Evolutionary conservation across 2,329 filamentous ascomycete genomes (phyloP).

Genomic region (Cladophialophora yegresii): DNA sequence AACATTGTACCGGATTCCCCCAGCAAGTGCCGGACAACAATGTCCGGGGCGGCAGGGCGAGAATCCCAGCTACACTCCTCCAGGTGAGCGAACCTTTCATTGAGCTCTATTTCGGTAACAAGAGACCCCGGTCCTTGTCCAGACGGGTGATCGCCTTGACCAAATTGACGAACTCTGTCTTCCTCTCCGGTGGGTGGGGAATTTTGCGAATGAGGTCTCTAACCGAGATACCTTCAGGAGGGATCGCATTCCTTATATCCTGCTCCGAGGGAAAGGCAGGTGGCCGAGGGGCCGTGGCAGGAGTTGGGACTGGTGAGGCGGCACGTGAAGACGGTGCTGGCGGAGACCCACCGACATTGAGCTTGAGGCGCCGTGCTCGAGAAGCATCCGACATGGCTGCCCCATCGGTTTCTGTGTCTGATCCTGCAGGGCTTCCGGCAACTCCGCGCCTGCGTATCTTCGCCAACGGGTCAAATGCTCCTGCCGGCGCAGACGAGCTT

Average conservation of each 20-base stretch:
- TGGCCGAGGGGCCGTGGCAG: slow-evolving; percentile 13
- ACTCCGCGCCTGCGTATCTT: slow-evolving; percentile 19
- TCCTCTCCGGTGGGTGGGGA: slow-evolving; percentile 25
- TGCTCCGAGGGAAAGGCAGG: slow-evolving; percentile 47
- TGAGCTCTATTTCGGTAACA: slow-evolving; percentile 26
- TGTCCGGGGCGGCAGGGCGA: not conserved
- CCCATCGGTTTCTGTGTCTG: slow-evolving; percentile 34
- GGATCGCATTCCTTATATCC: slow-evolving; percentile 52
- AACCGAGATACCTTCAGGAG: slow-evolving; percentile 48
- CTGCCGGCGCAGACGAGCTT: slow-evolving; percentile 22
- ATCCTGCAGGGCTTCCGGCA: slow-evolving; percentile 21
- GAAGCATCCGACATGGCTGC: slow-evolving; percentile 34
- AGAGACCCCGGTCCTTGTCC: slow-evolving; percentile 27
- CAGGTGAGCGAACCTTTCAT: not conserved
- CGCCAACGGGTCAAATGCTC: slow-evolving; percentile 16
- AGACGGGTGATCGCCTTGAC: slow-evolving; percentile 29
- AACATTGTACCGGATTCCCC: not conserved
- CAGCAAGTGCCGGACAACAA: not conserved
- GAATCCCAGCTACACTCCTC: not conserved
- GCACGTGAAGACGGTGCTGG: slow-evolving; percentile 56
- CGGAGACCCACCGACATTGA: slow-evolving; percentile 33
- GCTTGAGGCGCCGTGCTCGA: slow-evolving; percentile 27
- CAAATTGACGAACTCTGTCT: slow-evolving; percentile 24
- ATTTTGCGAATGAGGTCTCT: slow-evolving; percentile 45
- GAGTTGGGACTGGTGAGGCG: slow-evolving; percentile 57